Evolutionary conservation across 495 filamentous ascomycete genomes (phyloP).

Genomic region (Trichoderma reesei): DNA sequence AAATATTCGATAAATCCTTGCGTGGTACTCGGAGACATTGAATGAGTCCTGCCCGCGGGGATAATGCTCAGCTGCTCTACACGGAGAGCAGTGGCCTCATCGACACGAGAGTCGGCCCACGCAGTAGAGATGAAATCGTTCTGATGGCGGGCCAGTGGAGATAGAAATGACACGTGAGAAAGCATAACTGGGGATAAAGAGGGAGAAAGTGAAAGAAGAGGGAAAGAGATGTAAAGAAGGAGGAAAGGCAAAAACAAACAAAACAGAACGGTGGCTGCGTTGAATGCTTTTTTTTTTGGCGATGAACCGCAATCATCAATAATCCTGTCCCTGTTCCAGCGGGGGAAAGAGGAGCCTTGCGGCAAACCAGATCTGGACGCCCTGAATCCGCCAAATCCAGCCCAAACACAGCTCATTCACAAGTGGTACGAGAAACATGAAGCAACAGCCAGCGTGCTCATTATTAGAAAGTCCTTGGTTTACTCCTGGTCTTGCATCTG

Average conservation of each 20-base stretch:
- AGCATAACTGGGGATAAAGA: constrained; percentile 7
- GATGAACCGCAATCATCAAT: constrained; percentile 6
- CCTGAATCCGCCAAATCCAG: constrained; percentile 28
- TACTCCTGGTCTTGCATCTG: constrained; percentile 60
- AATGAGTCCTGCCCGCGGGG: neutral
- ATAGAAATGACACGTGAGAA: constrained; percentile 9
- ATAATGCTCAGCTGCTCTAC: neutral
- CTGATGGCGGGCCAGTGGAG: neutral
- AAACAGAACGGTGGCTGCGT: constrained; percentile 6
- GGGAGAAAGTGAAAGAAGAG: constrained; percentile 4
- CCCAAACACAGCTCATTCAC: constrained; percentile 33
- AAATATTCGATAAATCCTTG: neutral
- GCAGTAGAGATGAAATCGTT: constrained; percentile 1
- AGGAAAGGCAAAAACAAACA: neutral
- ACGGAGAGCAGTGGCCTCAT: neutral
- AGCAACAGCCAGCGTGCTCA: constrained; percentile 4
- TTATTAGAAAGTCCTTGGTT: constrained; percentile 19
- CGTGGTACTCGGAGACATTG: neutral
- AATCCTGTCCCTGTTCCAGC: constrained; percentile 5
- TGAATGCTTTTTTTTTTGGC: neutral
- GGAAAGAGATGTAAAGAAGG: neutral
- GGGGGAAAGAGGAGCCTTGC: constrained; percentile 44
- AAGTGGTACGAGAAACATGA: constrained; percentile 21
- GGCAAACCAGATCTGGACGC: constrained; percentile 49
- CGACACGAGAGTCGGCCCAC: neutral